phyloP scores from a whole-genome alignment of 2,329 filamentous ascomycete genomes.

The Aspergillus clavatus region DNA sequence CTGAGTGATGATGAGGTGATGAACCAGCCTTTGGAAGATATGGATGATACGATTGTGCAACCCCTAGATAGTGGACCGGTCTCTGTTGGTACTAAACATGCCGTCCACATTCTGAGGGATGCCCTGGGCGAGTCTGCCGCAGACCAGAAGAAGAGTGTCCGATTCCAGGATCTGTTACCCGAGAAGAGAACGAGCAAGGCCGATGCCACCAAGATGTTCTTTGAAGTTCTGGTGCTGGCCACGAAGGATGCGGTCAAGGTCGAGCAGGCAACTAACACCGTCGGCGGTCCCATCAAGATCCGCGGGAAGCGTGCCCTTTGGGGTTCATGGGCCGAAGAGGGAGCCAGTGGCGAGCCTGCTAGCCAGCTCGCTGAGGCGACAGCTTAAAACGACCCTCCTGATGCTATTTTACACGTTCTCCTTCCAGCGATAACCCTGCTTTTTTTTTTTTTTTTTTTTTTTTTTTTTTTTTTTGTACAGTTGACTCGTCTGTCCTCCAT shows the following conservation, averaged over 20 bases:
- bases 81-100: conserved; percentile 87
- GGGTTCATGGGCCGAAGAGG: conserved; percentile 87
- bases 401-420: too few relatives aligned
- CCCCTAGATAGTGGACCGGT: conserved; percentile 81
- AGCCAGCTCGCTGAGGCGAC: conserved; percentile 28
- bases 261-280: conserved; percentile 67
- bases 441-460: conserved; percentile 2
- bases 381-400: too few relatives aligned
- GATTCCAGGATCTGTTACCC: conserved; percentile 89
- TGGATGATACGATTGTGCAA: conserved; percentile 77
- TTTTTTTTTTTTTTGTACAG: background rate
- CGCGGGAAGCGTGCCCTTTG: conserved; percentile 92
- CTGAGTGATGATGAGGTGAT: conserved; percentile 47
- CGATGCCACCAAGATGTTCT: conserved; percentile 99
- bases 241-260: conserved; percentile 98
- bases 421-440: too few relatives aligned
- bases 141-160: conserved; percentile 71
- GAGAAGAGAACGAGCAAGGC: conserved; percentile 74
- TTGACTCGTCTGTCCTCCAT: background rate
- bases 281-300: conserved; percentile 78
- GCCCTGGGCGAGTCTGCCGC: conserved; percentile 65
- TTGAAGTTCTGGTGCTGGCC: conserved; percentile 89
- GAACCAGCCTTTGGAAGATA: conserved; percentile 52
- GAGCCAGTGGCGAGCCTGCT: conserved; percentile 45
- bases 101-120: conserved; percentile 88